Conservation (phyloP, 73 alveolate species). For the Tetrahymena borealis region DNA sequence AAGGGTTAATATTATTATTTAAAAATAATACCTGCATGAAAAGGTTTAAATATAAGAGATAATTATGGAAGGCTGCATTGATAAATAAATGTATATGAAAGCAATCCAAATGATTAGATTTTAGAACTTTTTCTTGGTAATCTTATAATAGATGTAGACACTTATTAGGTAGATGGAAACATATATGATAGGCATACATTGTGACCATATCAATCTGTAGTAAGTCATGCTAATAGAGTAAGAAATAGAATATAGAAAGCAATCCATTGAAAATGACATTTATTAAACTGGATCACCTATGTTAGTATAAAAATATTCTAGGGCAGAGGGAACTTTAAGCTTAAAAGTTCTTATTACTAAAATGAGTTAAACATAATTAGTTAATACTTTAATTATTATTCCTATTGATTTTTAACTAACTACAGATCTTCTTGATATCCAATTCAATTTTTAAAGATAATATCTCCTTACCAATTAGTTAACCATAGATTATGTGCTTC, state of each 20-base stretch:
- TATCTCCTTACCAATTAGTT: not conserved
- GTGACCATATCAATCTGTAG: conserved; percentile 28
- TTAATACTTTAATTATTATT: conserved; percentile 13
- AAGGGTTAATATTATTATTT: too few relatives aligned
- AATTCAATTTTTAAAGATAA: not conserved
- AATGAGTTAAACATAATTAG: conserved; percentile 14
- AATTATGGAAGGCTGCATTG: not conserved
- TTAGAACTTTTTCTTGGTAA: not conserved
- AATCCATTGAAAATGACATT: conserved; percentile 16
- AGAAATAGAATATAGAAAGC: not conserved
- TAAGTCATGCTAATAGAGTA: conserved; percentile 1
- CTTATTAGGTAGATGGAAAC: not conserved
- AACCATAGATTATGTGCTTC: conserved; percentile 3
- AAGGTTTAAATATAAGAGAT: not conserved
- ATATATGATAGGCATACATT: conserved; percentile 13
- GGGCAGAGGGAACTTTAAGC: not conserved
- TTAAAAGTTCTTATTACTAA: conserved; percentile 4
- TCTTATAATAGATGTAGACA: not conserved
- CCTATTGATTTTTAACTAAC: not conserved
- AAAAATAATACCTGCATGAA: not conserved
- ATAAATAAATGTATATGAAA: not conserved
- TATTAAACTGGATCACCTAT: conserved; percentile 29
- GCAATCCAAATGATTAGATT: conserved; percentile 8
- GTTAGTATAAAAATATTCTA: not conserved
- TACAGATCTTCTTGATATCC: not conserved